phyloP scores from a whole-genome alignment of 179 eudicot species.

The Sideroxylon spinosum region DNA sequence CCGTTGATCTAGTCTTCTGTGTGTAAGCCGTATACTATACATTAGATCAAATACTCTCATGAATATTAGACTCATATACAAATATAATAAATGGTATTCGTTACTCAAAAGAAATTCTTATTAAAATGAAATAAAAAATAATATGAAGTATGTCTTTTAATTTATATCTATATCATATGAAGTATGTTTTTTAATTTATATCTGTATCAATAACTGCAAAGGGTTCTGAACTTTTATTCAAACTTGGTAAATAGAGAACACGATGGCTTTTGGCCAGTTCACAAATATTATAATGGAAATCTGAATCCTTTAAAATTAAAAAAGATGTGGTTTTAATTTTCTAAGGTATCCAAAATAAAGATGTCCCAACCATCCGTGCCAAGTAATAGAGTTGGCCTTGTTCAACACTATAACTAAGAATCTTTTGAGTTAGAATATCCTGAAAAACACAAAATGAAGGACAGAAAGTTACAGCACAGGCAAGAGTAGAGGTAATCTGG shows the following conservation, averaged over 20 bases:
- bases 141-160: no score
- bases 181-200: no score
- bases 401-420: constrained; percentile 24
- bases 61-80: no score
- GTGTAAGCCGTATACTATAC: no score
- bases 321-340: neutral
- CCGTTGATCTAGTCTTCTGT: no score
- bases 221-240: neutral
- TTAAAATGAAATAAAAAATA: no score
- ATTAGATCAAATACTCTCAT: no score
- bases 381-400: constrained; percentile 16
- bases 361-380: constrained; percentile 19
- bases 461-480: constrained; percentile 23
- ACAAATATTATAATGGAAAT: neutral
- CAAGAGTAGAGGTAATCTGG: constrained; percentile 13
- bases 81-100: no score
- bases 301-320: neutral
- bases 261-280: neutral
- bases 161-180: no score
- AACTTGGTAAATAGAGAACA: neutral
- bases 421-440: constrained; percentile 19
- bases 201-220: no score
- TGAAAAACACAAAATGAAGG: constrained; percentile 21
- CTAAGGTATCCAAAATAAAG: constrained; percentile 11
- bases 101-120: no score